phyloP scores from a whole-genome alignment of 257 asterid genomes.

The Solanum bulbocastanum region DNA sequence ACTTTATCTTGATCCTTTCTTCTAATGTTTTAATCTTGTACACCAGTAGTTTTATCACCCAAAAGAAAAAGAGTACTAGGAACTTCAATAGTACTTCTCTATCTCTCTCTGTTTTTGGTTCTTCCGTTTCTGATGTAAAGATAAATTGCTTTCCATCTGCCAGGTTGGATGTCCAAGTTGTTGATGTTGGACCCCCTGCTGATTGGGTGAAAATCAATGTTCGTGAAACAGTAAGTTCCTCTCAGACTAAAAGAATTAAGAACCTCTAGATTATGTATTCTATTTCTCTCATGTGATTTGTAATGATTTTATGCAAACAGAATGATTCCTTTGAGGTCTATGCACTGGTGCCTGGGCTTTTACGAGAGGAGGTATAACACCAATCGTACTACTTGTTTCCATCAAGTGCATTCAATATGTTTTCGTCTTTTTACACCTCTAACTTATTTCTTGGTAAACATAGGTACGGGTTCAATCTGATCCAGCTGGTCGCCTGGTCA shows the following conservation, averaged over 20 bases:
- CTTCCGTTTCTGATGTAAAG: background rate
- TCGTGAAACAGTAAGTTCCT: slow-evolving; percentile 65
- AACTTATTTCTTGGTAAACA: slow-evolving; percentile 5
- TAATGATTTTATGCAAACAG: slow-evolving; percentile 28
- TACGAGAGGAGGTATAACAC: slow-evolving; percentile 72
- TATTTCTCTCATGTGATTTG: background rate
- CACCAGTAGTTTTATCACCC: background rate
- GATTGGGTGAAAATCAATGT: slow-evolving; percentile 92
- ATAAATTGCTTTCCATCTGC: background rate
- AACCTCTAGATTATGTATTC: background rate
- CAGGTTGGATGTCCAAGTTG: slow-evolving; percentile 60
- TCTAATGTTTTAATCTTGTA: background rate
- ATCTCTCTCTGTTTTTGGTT: background rate
- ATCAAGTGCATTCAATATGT: background rate
- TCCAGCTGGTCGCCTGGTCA: slow-evolving; percentile 76
- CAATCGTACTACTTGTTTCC: background rate
- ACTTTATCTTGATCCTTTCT: background rate
- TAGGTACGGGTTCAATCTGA: slow-evolving; percentile 79
- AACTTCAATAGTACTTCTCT: background rate
- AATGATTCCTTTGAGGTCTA: slow-evolving; percentile 77
- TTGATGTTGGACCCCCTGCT: slow-evolving; percentile 87
- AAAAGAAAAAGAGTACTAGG: background rate
- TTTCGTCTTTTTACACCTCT: background rate
- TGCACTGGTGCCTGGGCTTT: slow-evolving; percentile 85
- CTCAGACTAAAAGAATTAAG: background rate